Conservation (phyloP, 169 alveolate genomes). For the Perkinsus olseni region DNA sequence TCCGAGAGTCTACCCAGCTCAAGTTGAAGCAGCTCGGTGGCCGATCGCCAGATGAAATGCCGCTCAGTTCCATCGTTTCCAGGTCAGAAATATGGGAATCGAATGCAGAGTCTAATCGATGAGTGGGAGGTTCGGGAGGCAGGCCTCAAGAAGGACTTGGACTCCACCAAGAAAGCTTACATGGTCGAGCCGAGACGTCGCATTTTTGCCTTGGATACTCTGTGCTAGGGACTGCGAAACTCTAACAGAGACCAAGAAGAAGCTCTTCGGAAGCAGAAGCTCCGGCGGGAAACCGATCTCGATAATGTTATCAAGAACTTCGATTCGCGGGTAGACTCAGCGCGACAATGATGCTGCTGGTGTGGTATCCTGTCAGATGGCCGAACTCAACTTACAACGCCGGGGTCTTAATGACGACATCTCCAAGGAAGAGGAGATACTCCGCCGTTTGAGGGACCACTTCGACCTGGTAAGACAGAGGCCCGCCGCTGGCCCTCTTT, state of each 20-base stretch:
- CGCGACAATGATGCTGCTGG: neutral
- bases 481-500: too few species aligned
- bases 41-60: neutral
- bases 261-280: neutral
- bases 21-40: neutral
- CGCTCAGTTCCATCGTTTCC: neutral
- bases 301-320: neutral
- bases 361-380: neutral
- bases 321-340: neutral
- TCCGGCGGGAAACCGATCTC: neutral
- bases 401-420: neutral
- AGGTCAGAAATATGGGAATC: neutral
- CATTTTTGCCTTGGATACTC: neutral
- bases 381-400: neutral
- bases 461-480: neutral
- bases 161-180: neutral
- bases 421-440: neutral
- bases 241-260: neutral
- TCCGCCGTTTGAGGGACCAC: neutral
- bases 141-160: neutral
- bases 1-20: neutral
- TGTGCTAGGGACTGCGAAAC: neutral
- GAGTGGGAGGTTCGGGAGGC: neutral
- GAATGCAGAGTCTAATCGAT: neutral
- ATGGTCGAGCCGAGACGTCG: neutral